These are phyloP conservation scores for Apiospora marii DNA, from an alignment of 2,329 filamentous ascomycete genomes.

Conservation along the genomic window DNA sequence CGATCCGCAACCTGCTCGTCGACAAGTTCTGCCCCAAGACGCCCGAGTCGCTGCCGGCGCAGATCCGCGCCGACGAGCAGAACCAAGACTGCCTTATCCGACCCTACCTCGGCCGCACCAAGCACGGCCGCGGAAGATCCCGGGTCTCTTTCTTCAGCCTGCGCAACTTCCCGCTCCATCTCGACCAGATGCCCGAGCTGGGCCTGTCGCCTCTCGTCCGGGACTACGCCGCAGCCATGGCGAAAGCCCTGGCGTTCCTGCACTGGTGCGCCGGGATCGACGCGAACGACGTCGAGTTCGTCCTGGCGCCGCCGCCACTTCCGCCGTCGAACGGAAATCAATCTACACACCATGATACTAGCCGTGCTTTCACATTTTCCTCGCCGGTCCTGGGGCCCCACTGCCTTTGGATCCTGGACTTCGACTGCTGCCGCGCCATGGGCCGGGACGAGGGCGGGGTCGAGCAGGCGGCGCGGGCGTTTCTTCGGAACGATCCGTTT, in stretches of 20 bases:
- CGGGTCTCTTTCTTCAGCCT: slow-evolving; percentile 46
- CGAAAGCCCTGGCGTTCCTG: slow-evolving; percentile 56
- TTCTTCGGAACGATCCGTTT: slow-evolving; percentile 60
- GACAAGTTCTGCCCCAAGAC: slow-evolving; percentile 29
- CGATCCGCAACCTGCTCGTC: slow-evolving; percentile 32
- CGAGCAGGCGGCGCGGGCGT: slow-evolving; percentile 50
- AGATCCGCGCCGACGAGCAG: slow-evolving; percentile 32
- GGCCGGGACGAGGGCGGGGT: slow-evolving; percentile 50
- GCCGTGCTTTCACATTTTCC: neutral
- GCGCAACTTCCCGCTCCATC: slow-evolving; percentile 57
- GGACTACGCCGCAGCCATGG: slow-evolving; percentile 54
- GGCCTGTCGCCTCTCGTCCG: slow-evolving; percentile 37
- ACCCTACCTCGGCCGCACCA: slow-evolving; percentile 54
- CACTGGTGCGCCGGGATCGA: slow-evolving; percentile 58
- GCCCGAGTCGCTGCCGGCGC: neutral
- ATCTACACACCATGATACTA: neutral
- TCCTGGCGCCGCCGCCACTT: slow-evolving; percentile 47
- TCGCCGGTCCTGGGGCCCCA: neutral
- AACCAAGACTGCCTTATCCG: slow-evolving; percentile 59
- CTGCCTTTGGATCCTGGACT: slow-evolving; percentile 56
- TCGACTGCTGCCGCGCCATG: slow-evolving; percentile 49
- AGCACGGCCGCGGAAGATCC: slow-evolving; percentile 20
- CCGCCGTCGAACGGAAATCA: neutral
- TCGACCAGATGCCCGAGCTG: slow-evolving; percentile 58
- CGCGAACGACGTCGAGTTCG: slow-evolving; percentile 64